A percentile compares a stretch with the other conserved stretches of the same genome.
These are phyloP conservation scores for Solanum hybrid DNA, from an alignment of 305 asterid species.

Conservation along the genomic window DNA sequence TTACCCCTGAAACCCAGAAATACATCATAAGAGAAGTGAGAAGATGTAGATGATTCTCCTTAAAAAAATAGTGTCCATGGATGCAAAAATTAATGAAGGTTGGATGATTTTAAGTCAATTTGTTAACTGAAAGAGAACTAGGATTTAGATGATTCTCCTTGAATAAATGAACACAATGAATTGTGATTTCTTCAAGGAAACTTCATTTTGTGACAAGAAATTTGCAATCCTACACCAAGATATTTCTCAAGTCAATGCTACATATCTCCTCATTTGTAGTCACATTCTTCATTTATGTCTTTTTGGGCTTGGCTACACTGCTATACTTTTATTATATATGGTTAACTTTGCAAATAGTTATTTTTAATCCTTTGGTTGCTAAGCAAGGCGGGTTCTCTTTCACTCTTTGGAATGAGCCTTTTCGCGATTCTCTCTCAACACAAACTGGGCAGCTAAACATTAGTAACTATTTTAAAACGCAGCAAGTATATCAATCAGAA, in stretches of 20 bases:
- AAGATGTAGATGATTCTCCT: background rate
- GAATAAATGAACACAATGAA: background rate
- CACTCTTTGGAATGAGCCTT: background rate
- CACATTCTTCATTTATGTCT: background rate
- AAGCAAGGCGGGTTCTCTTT: background rate
- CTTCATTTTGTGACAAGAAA: background rate
- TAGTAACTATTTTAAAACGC: background rate
- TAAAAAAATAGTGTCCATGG: background rate
- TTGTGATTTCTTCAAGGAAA: background rate
- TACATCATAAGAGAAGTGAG: background rate
- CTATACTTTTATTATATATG: background rate
- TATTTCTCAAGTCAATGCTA: background rate
- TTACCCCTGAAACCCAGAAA: background rate
- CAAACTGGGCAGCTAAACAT: background rate
- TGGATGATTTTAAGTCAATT: background rate
- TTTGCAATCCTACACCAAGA: background rate
- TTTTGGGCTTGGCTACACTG: background rate
- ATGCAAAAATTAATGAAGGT: background rate
- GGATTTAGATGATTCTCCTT: background rate
- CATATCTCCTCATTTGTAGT: background rate
- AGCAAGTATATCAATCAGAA: background rate
- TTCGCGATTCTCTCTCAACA: background rate
- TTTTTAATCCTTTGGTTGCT: background rate
- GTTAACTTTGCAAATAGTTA: background rate
- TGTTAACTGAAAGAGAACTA: background rate